phyloP scores from a whole-genome alignment of 768 basidiomycete genomes.

The Crucibulum laeve region DNA sequence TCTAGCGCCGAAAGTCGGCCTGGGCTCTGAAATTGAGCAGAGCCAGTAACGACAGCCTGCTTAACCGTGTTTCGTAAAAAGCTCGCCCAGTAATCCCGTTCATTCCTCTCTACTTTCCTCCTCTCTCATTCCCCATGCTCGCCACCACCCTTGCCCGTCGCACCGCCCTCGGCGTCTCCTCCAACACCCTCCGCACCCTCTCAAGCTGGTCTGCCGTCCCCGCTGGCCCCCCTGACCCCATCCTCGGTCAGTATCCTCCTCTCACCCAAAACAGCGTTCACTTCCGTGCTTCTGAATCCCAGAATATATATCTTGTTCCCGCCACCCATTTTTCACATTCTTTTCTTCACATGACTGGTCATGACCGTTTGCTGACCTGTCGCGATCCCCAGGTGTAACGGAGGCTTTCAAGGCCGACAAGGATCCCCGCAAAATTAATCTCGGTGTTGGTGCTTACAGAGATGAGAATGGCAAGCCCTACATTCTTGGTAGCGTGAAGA shows the following conservation, averaged over 20 bases:
- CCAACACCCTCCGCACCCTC: slow-evolving; percentile 38
- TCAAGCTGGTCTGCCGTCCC: slow-evolving; percentile 82
- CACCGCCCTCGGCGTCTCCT: slow-evolving; percentile 29
- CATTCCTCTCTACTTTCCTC: slow-evolving; percentile 20
- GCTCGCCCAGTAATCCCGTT: slow-evolving; percentile 1
- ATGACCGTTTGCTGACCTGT: slow-evolving; percentile 9
- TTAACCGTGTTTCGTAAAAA: neutral
- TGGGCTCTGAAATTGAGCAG: neutral
- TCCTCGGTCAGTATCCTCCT: slow-evolving; percentile 61
- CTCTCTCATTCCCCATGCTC: slow-evolving; percentile 31
- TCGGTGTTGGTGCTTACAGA: slow-evolving; percentile 96
- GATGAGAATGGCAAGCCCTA: slow-evolving; percentile 95
- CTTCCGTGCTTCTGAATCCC: too few relatives aligned
- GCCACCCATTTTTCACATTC: slow-evolving; percentile 4
- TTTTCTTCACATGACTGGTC: neutral
- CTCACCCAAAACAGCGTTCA: neutral
- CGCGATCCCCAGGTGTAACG: slow-evolving; percentile 59
- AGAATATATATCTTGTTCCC: slow-evolving; percentile 2
- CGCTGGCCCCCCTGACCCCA: slow-evolving; percentile 89
- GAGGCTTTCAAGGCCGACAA: slow-evolving; percentile 98
- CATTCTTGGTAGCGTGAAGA: slow-evolving; percentile 83
- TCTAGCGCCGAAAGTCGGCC: slow-evolving; percentile 16
- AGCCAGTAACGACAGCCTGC: neutral
- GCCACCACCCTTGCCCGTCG: slow-evolving; percentile 52
- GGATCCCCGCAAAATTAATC: slow-evolving; percentile 89